These are phyloP conservation scores for Emiliania huxleyi DNA, from an alignment of 78 protist genomes.

Conservation along the genomic window DNA sequence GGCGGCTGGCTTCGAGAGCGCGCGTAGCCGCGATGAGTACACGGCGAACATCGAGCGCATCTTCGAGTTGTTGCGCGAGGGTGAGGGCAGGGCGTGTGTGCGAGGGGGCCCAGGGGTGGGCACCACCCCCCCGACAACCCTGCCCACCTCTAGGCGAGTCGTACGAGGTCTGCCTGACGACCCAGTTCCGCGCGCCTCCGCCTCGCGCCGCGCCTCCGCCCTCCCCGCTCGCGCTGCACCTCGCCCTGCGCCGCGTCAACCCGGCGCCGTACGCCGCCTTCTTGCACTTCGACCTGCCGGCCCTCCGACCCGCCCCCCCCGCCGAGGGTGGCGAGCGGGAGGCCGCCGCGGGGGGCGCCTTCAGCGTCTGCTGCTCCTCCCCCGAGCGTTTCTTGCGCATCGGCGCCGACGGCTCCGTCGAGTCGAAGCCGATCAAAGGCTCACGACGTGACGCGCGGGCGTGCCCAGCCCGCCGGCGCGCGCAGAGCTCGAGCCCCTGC, in stretches of 20 bases:
- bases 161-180: constrained; percentile 79
- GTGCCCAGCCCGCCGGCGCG: too few species aligned
- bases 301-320: background rate
- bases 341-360: background rate
- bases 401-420: background rate
- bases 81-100: background rate
- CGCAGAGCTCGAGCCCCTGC: too few species aligned
- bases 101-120: too few species aligned
- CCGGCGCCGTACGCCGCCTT: constrained; percentile 71
- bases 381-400: constrained; percentile 59
- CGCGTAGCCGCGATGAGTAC: background rate
- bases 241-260: constrained; percentile 39
- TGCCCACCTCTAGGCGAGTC: constrained; percentile 58
- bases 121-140: background rate
- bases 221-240: constrained; percentile 50
- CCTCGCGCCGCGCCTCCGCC: background rate
- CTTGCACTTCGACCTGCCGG: background rate
- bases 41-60: background rate
- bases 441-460: too few species aligned
- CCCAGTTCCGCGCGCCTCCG: background rate
- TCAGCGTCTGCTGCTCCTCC: constrained; percentile 24
- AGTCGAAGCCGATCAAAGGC: constrained; percentile 76
- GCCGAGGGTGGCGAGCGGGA: background rate
- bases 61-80: background rate
- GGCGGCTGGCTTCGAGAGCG: background rate